phyloP scores from a whole-genome alignment of 176 grass and related monocot species.

The Dendrocalamus sinicus region DNA sequence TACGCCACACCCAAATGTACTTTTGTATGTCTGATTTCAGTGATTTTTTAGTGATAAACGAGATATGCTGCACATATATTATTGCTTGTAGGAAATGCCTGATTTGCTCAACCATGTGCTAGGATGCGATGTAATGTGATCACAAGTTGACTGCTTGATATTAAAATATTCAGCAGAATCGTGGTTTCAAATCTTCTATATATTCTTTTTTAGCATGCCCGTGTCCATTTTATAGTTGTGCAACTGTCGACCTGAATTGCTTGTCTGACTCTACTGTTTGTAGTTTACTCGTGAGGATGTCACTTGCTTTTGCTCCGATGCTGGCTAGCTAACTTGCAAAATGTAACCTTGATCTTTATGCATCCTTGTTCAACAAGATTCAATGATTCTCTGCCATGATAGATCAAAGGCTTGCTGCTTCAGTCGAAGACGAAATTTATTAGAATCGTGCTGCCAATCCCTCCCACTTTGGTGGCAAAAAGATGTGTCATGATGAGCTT shows the following conservation, averaged over 20 bases:
- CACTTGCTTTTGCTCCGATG: neutral
- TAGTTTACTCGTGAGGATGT: neutral
- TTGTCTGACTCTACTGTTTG: neutral
- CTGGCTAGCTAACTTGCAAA: neutral
- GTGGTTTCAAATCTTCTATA: neutral
- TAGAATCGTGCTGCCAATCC: neutral
- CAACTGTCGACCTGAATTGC: neutral
- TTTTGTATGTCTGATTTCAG: neutral
- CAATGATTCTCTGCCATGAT: slow-evolving; percentile 18
- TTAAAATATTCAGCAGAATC: neutral
- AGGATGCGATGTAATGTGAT: slow-evolving; percentile 15
- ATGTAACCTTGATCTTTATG: slow-evolving; percentile 23
- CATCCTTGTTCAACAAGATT: slow-evolving; percentile 33
- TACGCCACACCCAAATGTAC: neutral
- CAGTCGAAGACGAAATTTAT: neutral
- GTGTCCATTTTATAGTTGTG: neutral
- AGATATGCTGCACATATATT: neutral
- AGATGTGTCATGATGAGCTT: slow-evolving; percentile 23
- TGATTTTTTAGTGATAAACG: neutral
- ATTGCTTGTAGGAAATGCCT: neutral
- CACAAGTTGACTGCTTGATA: slow-evolving; percentile 23
- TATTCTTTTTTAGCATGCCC: neutral
- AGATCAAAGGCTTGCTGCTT: slow-evolving; percentile 1
- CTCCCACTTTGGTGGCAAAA: neutral
- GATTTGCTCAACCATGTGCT: slow-evolving; percentile 17